Evolutionary conservation across 176 grass and related monocot species (phyloP), one percentile per base, ranked within the genome.

Genomic region (Raddia guianensis): DNA sequence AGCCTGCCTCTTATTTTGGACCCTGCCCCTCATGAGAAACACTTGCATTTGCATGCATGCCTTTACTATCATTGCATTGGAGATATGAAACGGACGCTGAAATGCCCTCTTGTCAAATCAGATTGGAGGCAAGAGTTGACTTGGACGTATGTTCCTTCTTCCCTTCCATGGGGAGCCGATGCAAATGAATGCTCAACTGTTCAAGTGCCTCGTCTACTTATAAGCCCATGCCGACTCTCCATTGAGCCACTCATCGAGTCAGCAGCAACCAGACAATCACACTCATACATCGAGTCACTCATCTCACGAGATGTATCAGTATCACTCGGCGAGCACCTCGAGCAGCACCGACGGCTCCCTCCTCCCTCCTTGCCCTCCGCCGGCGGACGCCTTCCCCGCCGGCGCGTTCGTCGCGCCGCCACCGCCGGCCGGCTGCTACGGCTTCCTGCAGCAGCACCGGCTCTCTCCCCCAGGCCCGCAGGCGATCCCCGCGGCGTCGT

Each of bases 121-220:
- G 40, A 9, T 16, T 45, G 44, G 40, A 67, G 40, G 14, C 65
- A 67, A 46, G 63, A 79, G 77, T 79, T 79, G 77, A 79, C 77
- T 68, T 76, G 72, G 43, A 48, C 46, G 7, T 48, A 9, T 48
- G 46, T 7, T 48, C 46, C 8, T 40, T 5, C 37, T 27, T 27
- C 27, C 27, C 1, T 27, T 27, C 27, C 27, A 27, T 27, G 27
- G 27, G 27, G 27, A 27, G 37, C 37, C 37, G 4, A 40, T 5
- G 37, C 37, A 5, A 40, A 40, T 40, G 37, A 40, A 40, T 40
- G 37, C 2, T 40, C 37, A 40, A 40, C 1, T 40, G 37, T 40
- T 40, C 37, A 40, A 40, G 37, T 40, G 37, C 37, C 37, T 40
- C 37, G 3, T 40, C 37, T 40, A 40, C 27, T 27, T 40, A 40